Conservation (phyloP, 306 rosid genomes). For the Rosa lucieae region DNA sequence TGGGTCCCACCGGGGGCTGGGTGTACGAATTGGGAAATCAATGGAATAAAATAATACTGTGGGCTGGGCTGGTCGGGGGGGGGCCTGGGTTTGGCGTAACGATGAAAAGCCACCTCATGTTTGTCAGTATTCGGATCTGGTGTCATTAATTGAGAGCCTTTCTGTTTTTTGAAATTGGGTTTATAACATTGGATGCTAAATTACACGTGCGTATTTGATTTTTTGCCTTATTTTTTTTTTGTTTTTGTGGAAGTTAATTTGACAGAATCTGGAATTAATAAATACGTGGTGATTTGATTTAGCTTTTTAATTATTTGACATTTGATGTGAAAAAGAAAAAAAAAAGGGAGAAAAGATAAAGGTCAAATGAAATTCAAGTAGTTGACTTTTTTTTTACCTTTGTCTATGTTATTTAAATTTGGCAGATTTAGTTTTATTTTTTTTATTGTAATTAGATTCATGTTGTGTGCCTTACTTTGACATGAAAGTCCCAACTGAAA, state of each 20-base stretch:
- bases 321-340: not conserved
- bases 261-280: not conserved
- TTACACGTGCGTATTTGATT: too few relatives aligned
- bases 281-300: not conserved
- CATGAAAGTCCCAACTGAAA: too few relatives aligned
- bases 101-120: constrained; percentile 20
- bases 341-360: not conserved
- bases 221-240: too few relatives aligned
- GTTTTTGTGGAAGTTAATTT: not conserved
- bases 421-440: too few relatives aligned
- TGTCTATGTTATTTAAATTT: too few relatives aligned
- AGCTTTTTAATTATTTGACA: not conserved
- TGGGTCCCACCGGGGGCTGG: constrained; percentile 1
- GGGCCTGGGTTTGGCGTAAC: not conserved
- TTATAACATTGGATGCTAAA: not conserved
- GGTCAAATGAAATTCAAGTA: not conserved
- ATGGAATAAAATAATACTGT: not conserved
- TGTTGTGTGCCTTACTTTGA: too few relatives aligned
- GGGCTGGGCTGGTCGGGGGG: not conserved
- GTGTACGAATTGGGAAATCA: not conserved
- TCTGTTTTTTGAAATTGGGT: not conserved
- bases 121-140: constrained; percentile 8
- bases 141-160: not conserved
- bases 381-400: not conserved
- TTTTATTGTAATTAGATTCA: too few relatives aligned